Evolutionary conservation across 257 asterid genomes (phyloP).

Genomic region (Solanum bulbocastanum): DNA sequence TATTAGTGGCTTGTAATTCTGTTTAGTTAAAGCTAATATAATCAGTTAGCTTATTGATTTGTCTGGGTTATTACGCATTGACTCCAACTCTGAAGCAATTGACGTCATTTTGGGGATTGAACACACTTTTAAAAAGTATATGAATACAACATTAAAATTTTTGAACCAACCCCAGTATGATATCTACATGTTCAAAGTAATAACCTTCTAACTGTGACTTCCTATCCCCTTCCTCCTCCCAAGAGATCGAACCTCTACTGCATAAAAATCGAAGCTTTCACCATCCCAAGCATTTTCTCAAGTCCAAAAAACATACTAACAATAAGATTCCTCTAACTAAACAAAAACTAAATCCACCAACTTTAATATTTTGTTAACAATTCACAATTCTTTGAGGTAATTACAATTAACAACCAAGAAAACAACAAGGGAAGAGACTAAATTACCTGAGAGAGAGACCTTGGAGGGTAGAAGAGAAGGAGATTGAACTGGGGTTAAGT

Average conservation of each 20-base stretch:
- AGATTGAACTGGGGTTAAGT: constrained; percentile 18
- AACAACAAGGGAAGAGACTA: not conserved
- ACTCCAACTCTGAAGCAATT: not conserved
- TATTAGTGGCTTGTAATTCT: not conserved
- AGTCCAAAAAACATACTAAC: not conserved
- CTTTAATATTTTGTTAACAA: not conserved
- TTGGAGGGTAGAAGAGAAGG: constrained; percentile 44
- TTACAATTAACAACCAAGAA: not conserved
- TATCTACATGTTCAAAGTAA: not conserved
- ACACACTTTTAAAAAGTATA: not conserved
- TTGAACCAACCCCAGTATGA: not conserved
- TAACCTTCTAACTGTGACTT: not conserved
- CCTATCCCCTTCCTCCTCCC: not conserved
- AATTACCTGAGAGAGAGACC: constrained; percentile 32
- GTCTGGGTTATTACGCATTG: not conserved
- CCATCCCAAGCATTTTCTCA: not conserved
- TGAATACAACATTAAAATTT: not conserved
- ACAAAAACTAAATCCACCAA: not conserved
- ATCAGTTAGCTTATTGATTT: not conserved
- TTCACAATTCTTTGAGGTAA: not conserved
- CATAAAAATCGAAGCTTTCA: not conserved
- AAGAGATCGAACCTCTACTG: not conserved
- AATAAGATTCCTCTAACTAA: not conserved
- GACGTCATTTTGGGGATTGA: not conserved
- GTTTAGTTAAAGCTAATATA: not conserved